phyloP scores from a whole-genome alignment of 2,329 filamentous ascomycete genomes.

The Colletotrichum paranaense region DNA sequence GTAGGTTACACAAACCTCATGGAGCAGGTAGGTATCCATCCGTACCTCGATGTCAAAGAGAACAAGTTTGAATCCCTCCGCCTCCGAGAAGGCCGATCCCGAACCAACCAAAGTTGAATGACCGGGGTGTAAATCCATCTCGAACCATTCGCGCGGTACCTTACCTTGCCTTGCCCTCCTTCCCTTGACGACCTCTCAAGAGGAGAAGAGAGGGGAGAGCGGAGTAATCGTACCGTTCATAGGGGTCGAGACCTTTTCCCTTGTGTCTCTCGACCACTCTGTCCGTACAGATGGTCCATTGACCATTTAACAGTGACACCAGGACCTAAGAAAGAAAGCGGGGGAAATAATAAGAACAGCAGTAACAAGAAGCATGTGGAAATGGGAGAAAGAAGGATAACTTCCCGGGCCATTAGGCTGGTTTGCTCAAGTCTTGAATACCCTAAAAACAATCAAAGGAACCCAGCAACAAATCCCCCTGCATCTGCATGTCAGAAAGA shows the following conservation, averaged over 20 bases:
- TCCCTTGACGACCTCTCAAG: neutral
- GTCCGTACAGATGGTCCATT: neutral
- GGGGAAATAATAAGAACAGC: neutral
- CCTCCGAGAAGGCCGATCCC: neutral
- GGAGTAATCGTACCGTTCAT: neutral
- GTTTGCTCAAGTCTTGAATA: neutral
- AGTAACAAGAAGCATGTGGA: neutral
- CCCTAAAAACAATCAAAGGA: neutral
- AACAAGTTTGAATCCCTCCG: neutral
- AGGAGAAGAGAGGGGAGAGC: neutral
- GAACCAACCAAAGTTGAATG: neutral
- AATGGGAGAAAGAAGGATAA: neutral
- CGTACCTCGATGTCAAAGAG: neutral
- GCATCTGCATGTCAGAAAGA: neutral
- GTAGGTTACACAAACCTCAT: neutral
- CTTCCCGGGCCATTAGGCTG: neutral
- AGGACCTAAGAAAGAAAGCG: neutral
- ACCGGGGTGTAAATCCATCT: neutral
- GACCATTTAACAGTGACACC: neutral
- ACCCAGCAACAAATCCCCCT: neutral
- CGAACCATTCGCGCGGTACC: constrained; percentile 16
- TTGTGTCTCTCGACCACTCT: neutral
- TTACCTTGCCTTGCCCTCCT: neutral
- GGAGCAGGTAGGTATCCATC: neutral
- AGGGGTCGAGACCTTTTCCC: neutral